Percentiles rank a stretch among this genome's conserved stretches.
Conservation (phyloP, 2,329 filamentous ascomycete species). For the Periconia digitata region DNA sequence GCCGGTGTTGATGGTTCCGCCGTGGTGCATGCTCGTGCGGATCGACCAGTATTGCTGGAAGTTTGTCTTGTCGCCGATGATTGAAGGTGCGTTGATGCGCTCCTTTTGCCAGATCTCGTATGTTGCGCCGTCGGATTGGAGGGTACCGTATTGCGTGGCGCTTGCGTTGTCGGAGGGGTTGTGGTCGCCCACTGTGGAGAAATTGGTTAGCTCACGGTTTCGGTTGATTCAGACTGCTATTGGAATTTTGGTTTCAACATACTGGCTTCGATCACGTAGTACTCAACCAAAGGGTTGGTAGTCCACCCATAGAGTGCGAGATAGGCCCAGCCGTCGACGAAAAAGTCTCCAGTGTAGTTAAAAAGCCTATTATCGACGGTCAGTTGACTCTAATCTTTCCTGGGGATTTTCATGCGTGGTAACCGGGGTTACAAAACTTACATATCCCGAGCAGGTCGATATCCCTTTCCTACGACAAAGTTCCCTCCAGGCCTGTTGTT, state of each 20-base stretch:
- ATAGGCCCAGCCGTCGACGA: slow-evolving; percentile 27
- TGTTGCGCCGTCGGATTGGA: slow-evolving; percentile 30
- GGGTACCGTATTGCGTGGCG: slow-evolving; percentile 26
- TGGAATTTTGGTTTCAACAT: slow-evolving; percentile 5
- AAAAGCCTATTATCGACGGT: neutral
- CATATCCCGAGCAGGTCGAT: slow-evolving; percentile 8
- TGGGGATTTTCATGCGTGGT: neutral
- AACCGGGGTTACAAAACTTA: neutral
- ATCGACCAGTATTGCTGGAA: slow-evolving; percentile 54
- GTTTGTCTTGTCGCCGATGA: slow-evolving; percentile 48
- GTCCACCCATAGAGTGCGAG: slow-evolving; percentile 58
- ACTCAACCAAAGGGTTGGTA: slow-evolving; percentile 50
- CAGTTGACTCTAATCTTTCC: no score
- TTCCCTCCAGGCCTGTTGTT: slow-evolving; percentile 8
- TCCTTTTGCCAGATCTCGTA: slow-evolving; percentile 34
- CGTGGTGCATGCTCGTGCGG: slow-evolving; percentile 25
- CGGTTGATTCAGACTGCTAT: slow-evolving; percentile 35
- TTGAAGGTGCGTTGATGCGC: slow-evolving; percentile 49
- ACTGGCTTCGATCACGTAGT: slow-evolving; percentile 54
- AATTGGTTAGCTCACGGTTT: neutral
- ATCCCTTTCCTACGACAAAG: slow-evolving; percentile 10
- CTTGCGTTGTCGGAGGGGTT: slow-evolving; percentile 11
- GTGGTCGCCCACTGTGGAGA: slow-evolving; percentile 5
- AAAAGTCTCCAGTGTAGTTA: slow-evolving; percentile 20
- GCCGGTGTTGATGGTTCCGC: slow-evolving; percentile 32